Percentiles rank a stretch among this genome's conserved stretches.
These are phyloP conservation scores for Botrytis pseudocinerea DNA, from an alignment of 2,329 filamentous ascomycete species.

Conservation along the genomic window DNA sequence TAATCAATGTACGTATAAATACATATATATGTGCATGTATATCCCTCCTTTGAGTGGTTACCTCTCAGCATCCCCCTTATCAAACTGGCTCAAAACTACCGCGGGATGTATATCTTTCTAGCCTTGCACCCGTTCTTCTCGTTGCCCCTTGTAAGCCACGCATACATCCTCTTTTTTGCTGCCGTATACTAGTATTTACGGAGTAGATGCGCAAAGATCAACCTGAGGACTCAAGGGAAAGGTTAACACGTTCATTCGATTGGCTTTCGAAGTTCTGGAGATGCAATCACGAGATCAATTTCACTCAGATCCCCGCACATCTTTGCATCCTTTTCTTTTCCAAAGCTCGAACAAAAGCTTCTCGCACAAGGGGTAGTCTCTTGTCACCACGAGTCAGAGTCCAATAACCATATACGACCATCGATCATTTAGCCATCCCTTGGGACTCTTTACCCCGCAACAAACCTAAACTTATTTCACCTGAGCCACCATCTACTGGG, in stretches of 20 bases:
- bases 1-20: slow-evolving; percentile 7
- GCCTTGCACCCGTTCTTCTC: neutral
- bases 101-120: neutral
- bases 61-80: neutral
- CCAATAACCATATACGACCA: slow-evolving; percentile 17
- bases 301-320: slow-evolving; percentile 17
- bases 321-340: slow-evolving; percentile 1
- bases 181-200: neutral
- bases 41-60: neutral
- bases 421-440: slow-evolving; percentile 22
- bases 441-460: slow-evolving; percentile 32
- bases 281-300: slow-evolving; percentile 20
- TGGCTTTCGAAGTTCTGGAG: slow-evolving; percentile 6
- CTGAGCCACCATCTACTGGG: slow-evolving; percentile 16
- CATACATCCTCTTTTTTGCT: neutral
- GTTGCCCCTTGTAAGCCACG: slow-evolving; percentile 1
- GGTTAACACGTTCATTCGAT: neutral
- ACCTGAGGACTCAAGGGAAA: neutral
- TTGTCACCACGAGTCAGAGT: slow-evolving; percentile 31
- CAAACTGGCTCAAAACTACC: neutral
- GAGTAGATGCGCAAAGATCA: slow-evolving; percentile 20
- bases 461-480: slow-evolving; percentile 22
- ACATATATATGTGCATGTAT: neutral
- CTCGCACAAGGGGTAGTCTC: slow-evolving; percentile 11
- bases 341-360: neutral